Evolutionary conservation across 164 flowering plant species (phyloP), one percentile per base, ranked within the genome.

Genomic region (Nymphaea colorata): DNA sequence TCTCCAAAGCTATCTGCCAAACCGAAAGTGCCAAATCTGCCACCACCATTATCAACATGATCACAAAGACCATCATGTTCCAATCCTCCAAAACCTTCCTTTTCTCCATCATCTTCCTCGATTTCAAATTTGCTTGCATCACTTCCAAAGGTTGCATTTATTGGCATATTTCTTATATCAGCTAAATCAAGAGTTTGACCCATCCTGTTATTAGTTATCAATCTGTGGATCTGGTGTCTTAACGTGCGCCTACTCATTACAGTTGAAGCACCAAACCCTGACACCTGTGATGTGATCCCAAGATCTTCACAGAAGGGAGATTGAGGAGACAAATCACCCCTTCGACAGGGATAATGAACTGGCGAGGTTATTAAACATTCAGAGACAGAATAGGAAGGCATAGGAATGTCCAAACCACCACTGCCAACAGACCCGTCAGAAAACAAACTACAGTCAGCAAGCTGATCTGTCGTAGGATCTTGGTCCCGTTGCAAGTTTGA

Each of bases 251-350:
- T 84, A 42, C 85, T 88, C 41, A 81, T 80, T 43, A 95, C 71
- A 68, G 99, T 92, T 60, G 87, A 77, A 57, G 84, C 87, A 17
- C 88, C 96, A 41, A 71, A 66, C 64, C 88, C 92, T 67, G 90
- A 71, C 61, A 71, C 67, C 16, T 88, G 96, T 61, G 93, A 82
- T 69, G 76, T 53, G 55, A 70, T 78, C 67, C 75, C 84, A 67
- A 59, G 64, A 74, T 75, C 83, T 61, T 66, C 76, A 59, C 80
- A 79, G 53, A 70, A 68, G 65, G 68, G 59, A 66, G 74, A 74
- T 70, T 90, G 79, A 25, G 94, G 87, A 65, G 90, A 84, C 67
- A 57, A 61, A 62, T 77, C 84, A 65, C 69, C 62, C 66, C 73
- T 81, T 70, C 71, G 83, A 61, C 72, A 25, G 1, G 36, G 36